Percentiles rank a stretch among this genome's conserved stretches.
Conservation (phyloP, 768 basidiomycete species). For the Rhodosporidiobolus sp. region DNA sequence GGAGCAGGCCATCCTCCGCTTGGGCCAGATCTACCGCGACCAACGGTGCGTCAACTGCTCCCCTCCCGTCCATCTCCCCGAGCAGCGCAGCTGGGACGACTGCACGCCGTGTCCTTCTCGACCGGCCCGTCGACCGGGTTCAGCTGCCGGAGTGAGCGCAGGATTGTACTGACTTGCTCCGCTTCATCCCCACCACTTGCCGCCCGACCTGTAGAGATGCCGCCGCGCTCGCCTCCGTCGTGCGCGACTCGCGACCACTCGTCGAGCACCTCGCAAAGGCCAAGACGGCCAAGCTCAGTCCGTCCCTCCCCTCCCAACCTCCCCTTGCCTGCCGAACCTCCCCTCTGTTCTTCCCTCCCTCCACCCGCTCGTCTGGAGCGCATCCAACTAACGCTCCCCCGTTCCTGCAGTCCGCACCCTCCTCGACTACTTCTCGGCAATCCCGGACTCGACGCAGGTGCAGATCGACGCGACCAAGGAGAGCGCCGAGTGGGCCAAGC, state of each 20-base stretch:
- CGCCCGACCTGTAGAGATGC: conserved; percentile 63
- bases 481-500: conserved; percentile 87
- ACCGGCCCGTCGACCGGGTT: too few species aligned
- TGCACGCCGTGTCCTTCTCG: too few species aligned
- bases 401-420: conserved; percentile 86
- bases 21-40: conserved; percentile 82
- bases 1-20: conserved; percentile 76
- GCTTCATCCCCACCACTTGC: neutral
- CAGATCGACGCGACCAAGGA: conserved; percentile 85
- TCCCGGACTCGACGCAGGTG: conserved; percentile 67
- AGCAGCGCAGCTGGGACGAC: neutral
- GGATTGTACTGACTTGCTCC: too few species aligned
- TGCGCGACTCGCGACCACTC: conserved; percentile 75
- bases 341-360: neutral
- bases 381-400: too few species aligned
- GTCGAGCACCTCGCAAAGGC: conserved; percentile 95
- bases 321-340: neutral
- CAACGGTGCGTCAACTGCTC: conserved; percentile 60
- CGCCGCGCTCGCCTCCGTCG: conserved; percentile 76
- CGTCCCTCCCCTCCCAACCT: conserved; percentile 44
- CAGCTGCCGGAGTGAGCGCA: too few species aligned
- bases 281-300: conserved; percentile 93
- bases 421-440: conserved; percentile 78
- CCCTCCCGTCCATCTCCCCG: neutral
- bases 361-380: neutral